Percentiles rank a stretch among this genome's conserved stretches.
phyloP scores from a whole-genome alignment of 2,329 filamentous ascomycete species.

The Penicillium sp. region DNA sequence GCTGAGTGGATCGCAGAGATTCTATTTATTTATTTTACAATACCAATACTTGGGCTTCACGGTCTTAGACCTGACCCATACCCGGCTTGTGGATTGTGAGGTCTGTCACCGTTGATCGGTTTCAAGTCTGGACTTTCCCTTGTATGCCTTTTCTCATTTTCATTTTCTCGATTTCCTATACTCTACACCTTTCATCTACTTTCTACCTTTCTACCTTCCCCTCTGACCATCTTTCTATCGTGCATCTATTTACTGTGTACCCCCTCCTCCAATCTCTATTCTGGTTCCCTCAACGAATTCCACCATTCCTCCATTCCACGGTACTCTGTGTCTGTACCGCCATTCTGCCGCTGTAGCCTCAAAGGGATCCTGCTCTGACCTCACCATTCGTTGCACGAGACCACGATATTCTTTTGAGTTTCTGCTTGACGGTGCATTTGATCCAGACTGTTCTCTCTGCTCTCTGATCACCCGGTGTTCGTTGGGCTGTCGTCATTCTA shows the following conservation, averaged over 20 bases:
- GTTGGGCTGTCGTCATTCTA: constrained; percentile 9
- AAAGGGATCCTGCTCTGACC: constrained; percentile 14
- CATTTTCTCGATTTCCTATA: neutral
- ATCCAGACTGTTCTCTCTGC: neutral
- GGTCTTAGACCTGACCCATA: constrained; percentile 4
- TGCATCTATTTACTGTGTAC: neutral
- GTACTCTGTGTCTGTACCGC: constrained; percentile 6
- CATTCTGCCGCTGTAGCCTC: constrained; percentile 7
- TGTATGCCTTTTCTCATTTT: neutral
- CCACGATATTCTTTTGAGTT: constrained; percentile 10
- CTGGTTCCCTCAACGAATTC: neutral
- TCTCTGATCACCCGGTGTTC: constrained; percentile 4
- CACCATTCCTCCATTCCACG: constrained; percentile 4
- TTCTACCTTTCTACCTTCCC: neutral
- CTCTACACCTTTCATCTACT: neutral
- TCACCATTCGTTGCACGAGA: constrained; percentile 24
- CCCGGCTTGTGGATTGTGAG: constrained; percentile 1
- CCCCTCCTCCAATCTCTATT: neutral
- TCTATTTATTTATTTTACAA: constrained; percentile 1
- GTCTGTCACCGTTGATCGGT: constrained; percentile 6
- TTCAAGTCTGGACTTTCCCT: constrained; percentile 9
- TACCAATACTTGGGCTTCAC: neutral
- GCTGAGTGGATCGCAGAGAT: constrained; percentile 16
- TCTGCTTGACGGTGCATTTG: constrained; percentile 8
- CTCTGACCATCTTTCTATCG: neutral